Conservation (phyloP, 2,329 filamentous ascomycete genomes). For the Botrytis medusae region DNA sequence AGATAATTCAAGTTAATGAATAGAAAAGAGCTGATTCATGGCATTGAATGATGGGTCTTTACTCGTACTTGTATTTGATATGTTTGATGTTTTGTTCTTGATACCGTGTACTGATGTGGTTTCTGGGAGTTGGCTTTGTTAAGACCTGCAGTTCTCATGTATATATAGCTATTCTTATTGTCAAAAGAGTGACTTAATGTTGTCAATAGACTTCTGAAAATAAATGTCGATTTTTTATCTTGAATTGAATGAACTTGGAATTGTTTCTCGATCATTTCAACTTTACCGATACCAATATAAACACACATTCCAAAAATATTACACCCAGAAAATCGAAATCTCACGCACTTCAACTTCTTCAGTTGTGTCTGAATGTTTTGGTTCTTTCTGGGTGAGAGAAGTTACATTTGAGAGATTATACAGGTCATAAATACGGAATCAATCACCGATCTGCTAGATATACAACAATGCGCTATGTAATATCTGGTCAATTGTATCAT, state of each 20-base stretch:
- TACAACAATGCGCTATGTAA: background rate
- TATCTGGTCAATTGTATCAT: background rate
- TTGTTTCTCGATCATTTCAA: background rate
- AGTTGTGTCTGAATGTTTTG: rapidly evolving
- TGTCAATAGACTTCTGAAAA: background rate
- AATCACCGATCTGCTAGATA: background rate
- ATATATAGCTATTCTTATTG: background rate
- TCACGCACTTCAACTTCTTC: too few relatives aligned
- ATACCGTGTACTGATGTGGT: background rate
- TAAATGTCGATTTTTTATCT: background rate
- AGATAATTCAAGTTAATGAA: too few relatives aligned
- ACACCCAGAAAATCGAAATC: too few relatives aligned
- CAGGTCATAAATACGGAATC: background rate
- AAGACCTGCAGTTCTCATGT: rapidly evolving
- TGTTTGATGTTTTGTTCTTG: background rate
- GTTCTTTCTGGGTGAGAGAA: background rate
- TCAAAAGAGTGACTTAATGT: background rate
- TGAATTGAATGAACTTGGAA: background rate
- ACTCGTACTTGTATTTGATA: background rate
- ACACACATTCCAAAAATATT: too few relatives aligned
- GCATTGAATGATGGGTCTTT: background rate
- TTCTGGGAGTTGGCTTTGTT: rapidly evolving
- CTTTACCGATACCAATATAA: background rate
- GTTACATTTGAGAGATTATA: background rate
- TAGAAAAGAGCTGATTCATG: background rate